Evolutionary conservation across 176 grass and related monocot species (phyloP).

Genomic region (Oryza longistaminata): DNA sequence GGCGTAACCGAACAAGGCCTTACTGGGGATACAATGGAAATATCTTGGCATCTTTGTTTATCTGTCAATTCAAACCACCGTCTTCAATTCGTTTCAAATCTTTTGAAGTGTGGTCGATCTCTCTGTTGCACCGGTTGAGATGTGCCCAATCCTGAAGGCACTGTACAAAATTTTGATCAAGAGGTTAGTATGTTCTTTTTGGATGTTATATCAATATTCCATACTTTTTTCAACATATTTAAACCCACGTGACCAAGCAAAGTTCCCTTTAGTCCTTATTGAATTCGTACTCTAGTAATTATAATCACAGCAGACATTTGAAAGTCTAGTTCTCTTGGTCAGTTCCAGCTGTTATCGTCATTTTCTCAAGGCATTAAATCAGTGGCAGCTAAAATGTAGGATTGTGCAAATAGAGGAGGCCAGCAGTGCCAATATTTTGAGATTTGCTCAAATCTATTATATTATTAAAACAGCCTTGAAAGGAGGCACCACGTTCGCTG

Average conservation of each 20-base stretch:
- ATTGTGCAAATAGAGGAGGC: background rate
- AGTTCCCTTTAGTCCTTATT: background rate
- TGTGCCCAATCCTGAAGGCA: constrained; percentile 96
- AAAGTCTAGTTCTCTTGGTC: background rate
- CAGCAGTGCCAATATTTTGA: background rate
- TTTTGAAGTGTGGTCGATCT: background rate
- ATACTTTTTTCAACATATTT: background rate
- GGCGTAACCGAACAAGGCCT: too few species aligned
- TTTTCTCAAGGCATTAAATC: background rate
- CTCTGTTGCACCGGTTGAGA: constrained; percentile 81
- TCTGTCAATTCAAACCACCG: background rate
- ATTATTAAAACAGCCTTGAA: too few species aligned
- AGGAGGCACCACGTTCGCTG: too few species aligned
- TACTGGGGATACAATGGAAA: background rate
- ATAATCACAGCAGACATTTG: background rate
- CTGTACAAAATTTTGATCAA: constrained; percentile 96
- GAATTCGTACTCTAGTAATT: background rate
- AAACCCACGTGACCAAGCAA: background rate
- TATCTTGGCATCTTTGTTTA: background rate
- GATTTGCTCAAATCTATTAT: background rate
- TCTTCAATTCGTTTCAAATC: constrained; percentile 6
- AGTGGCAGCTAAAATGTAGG: background rate
- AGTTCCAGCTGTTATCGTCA: constrained; percentile 6
- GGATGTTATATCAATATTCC: background rate
- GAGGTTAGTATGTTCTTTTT: constrained; percentile 50